Conservation (phyloP, 148 eudicot species). For the Dianthus caryophyllus region DNA sequence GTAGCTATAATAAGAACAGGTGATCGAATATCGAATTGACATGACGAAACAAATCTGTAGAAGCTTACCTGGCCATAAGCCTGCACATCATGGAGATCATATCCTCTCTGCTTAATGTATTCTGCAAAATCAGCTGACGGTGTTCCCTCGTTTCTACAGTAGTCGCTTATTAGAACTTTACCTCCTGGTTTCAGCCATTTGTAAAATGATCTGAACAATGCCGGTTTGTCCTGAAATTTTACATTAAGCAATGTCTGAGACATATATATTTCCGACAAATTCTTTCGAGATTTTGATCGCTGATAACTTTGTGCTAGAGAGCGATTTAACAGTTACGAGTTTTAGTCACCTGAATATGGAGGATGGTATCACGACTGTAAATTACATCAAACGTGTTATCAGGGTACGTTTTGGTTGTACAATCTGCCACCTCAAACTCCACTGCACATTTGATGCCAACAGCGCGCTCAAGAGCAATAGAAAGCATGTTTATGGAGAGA, state of each 20-base stretch:
- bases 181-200: slow-evolving; percentile 99
- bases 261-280: background rate
- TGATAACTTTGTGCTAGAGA: background rate
- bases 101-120: slow-evolving; percentile 96
- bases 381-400: slow-evolving; percentile 78
- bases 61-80: slow-evolving; percentile 83
- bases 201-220: slow-evolving; percentile 78
- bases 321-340: background rate
- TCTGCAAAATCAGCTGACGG: slow-evolving; percentile 69
- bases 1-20: background rate
- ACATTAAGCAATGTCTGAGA: background rate
- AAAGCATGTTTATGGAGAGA: slow-evolving; percentile 86
- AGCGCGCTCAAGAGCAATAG: slow-evolving; percentile 86
- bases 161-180: slow-evolving; percentile 81
- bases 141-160: slow-evolving; percentile 67
- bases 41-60: background rate
- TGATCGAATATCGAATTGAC: background rate
- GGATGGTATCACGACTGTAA: slow-evolving; percentile 97
- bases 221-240: slow-evolving; percentile 82
- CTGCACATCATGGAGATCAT: slow-evolving; percentile 90
- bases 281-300: background rate
- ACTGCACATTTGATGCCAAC: slow-evolving; percentile 69
- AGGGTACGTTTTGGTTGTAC: slow-evolving; percentile 86
- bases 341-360: slow-evolving; percentile 82
- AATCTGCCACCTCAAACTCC: slow-evolving; percentile 95